A percentile compares a stretch with the other conserved stretches of the same genome.
Conservation (phyloP, 345 rosid species). For the Ceriops tagal region DNA sequence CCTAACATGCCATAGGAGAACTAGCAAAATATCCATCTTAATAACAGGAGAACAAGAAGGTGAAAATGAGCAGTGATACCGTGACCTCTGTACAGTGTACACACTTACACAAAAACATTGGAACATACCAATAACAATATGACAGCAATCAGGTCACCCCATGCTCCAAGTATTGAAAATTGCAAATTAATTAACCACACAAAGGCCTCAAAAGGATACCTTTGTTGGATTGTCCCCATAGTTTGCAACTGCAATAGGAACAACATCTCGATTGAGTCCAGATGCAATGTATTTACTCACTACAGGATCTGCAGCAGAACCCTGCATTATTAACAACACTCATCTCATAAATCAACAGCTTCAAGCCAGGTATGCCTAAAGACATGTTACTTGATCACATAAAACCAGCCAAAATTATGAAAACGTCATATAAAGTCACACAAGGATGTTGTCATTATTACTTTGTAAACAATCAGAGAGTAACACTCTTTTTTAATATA, state of each 20-base stretch:
- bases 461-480: too few species aligned
- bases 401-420: too few species aligned
- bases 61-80: too few species aligned
- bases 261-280: constrained; percentile 68
- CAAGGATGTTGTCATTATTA: too few species aligned
- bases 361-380: too few species aligned
- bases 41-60: too few species aligned
- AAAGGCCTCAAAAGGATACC: constrained; percentile 32
- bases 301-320: constrained; percentile 49
- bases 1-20: neutral
- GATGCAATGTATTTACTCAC: constrained; percentile 62
- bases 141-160: neutral
- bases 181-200: neutral
- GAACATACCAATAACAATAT: neutral
- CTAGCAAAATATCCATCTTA: neutral
- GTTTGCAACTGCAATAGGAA: constrained; percentile 64
- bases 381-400: too few species aligned
- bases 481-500: too few species aligned
- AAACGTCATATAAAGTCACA: too few species aligned
- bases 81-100: neutral
- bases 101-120: neutral
- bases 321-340: constrained; percentile 38
- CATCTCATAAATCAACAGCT: neutral
- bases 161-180: neutral
- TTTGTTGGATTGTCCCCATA: constrained; percentile 84